These are phyloP conservation scores for Verbena officinalis DNA, from an alignment of 257 asterid species.

Conservation along the genomic window DNA sequence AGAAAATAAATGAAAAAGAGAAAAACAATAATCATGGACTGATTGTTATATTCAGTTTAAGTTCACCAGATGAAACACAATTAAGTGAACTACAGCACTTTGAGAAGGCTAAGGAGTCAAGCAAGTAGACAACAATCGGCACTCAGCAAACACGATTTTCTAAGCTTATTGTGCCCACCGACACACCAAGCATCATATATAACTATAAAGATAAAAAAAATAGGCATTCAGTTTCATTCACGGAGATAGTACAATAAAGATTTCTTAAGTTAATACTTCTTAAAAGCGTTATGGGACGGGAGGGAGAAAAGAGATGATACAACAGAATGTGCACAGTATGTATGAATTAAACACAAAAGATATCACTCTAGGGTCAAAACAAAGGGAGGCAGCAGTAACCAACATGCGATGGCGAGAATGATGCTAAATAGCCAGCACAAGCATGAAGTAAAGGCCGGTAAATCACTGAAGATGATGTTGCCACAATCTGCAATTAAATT, in stretches of 20 bases:
- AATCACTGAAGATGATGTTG: constrained; percentile 70
- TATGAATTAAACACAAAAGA: constrained; percentile 30
- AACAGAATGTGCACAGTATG: constrained; percentile 20
- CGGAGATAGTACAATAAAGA: constrained; percentile 14
- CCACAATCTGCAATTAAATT: constrained; percentile 73
- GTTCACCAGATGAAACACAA: constrained; percentile 6
- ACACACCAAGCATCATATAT: constrained; percentile 23
- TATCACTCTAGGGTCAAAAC: constrained; percentile 23
- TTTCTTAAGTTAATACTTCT: constrained; percentile 16
- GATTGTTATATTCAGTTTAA: constrained; percentile 1
- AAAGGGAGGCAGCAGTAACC: constrained; percentile 49
- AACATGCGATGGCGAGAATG: constrained; percentile 91
- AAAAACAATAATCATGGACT: neutral
- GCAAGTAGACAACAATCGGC: neutral
- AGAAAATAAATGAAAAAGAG: constrained; percentile 15
- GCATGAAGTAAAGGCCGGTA: constrained; percentile 89
- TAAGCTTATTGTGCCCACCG: constrained; percentile 22
- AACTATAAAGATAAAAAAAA: constrained; percentile 16
- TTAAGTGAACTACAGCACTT: constrained; percentile 16
- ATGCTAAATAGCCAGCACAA: constrained; percentile 90
- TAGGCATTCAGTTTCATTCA: constrained; percentile 5
- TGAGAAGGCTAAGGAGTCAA: constrained; percentile 8
- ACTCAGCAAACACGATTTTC: constrained; percentile 11
- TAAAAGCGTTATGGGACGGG: constrained; percentile 10
- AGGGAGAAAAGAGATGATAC: constrained; percentile 19